Conservation (phyloP, 2,329 filamentous ascomycete species). For the Diaporthe sp. region DNA sequence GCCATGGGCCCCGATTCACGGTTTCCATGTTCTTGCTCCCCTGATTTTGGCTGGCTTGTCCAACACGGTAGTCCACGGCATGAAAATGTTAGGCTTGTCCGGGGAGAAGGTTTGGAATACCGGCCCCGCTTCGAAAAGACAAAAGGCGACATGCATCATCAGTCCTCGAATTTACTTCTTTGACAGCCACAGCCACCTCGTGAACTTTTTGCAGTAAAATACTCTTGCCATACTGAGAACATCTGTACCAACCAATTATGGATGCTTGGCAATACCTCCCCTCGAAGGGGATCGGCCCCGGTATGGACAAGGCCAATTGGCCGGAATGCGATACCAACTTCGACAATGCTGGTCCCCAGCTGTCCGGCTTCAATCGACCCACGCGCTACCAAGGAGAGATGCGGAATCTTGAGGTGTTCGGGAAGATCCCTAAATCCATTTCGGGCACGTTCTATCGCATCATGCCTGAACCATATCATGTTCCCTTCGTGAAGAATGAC, state of each 20-base stretch:
- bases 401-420: constrained; percentile 1
- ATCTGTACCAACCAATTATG: background rate
- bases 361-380: background rate
- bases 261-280: background rate
- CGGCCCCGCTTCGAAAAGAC: background rate
- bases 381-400: background rate
- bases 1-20: background rate
- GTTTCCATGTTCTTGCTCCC: background rate
- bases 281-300: background rate
- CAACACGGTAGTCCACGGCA: background rate
- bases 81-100: background rate
- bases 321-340: constrained; percentile 2
- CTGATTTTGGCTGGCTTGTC: background rate
- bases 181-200: no score
- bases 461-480: constrained; percentile 7
- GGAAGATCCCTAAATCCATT: background rate
- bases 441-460: background rate
- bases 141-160: background rate
- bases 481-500: constrained; percentile 6
- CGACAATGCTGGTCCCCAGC: background rate
- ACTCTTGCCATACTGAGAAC: background rate
- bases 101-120: background rate
- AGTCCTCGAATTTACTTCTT: background rate
- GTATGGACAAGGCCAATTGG: constrained; percentile 1
- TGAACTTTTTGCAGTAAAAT: background rate